Evolutionary conservation across 495 filamentous ascomycete species (phyloP).

Genomic region (Daldinia concentrica): DNA sequence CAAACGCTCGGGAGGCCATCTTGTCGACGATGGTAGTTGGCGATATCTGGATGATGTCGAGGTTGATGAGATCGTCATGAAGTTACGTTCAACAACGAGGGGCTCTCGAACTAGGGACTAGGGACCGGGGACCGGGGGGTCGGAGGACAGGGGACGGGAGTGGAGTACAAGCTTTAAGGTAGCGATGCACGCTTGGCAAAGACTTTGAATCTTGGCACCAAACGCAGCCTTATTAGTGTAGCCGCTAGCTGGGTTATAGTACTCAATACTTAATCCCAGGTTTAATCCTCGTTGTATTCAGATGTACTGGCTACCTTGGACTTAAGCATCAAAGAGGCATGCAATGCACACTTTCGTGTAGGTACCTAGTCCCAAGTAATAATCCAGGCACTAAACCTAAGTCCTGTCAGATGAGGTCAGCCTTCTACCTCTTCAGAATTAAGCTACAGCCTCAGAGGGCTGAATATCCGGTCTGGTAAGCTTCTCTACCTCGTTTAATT

Average conservation of each 20-base stretch:
- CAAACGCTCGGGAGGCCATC: slow-evolving; percentile 68
- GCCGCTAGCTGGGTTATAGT: slow-evolving; percentile 7
- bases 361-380: neutral
- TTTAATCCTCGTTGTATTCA: neutral
- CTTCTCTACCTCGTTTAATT: neutral
- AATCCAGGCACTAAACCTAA: slow-evolving; percentile 28
- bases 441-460: slow-evolving; percentile 5
- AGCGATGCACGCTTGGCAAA: slow-evolving; percentile 23
- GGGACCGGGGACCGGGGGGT: slow-evolving; percentile 26
- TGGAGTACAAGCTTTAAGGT: slow-evolving; percentile 20
- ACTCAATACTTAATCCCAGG: neutral
- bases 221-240: slow-evolving; percentile 14
- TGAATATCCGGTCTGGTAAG: slow-evolving; percentile 13
- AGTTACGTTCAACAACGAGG: slow-evolving; percentile 40
- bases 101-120: slow-evolving; percentile 35
- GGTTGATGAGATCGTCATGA: slow-evolving; percentile 40
- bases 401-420: slow-evolving; percentile 24
- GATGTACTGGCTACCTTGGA: neutral
- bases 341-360: neutral
- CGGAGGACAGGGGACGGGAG: slow-evolving; percentile 7
- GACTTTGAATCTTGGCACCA: slow-evolving; percentile 22
- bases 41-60: slow-evolving; percentile 32
- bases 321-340: slow-evolving; percentile 7
- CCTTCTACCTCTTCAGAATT: slow-evolving; percentile 1
- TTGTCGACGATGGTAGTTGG: slow-evolving; percentile 25